These are phyloP conservation scores for Sporothrix dimorphospora DNA, from an alignment of 2,329 filamentous ascomycete species.

Conservation along the genomic window DNA sequence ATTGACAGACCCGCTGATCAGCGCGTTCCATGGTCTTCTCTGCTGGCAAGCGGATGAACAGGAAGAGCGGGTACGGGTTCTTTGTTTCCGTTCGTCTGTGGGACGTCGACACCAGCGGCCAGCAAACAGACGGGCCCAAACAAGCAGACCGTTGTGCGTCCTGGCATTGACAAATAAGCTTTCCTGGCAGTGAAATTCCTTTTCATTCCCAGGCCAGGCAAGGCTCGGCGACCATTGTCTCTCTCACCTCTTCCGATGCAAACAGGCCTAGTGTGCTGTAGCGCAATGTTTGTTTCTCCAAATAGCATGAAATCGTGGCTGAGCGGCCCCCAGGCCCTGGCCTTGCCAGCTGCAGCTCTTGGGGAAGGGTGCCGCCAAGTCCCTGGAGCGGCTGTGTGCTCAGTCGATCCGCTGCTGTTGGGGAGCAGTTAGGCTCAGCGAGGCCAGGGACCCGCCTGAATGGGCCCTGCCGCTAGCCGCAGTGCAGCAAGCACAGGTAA, in stretches of 20 bases:
- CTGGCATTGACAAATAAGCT: not conserved
- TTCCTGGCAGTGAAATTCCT: not conserved
- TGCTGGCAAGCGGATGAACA: not conserved
- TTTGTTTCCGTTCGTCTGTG: not conserved
- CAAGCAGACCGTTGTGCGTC: not conserved
- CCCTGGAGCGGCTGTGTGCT: slow-evolving; percentile 2
- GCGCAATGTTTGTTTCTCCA: slow-evolving; percentile 24
- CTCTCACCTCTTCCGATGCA: not conserved
- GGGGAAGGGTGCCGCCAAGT: not conserved
- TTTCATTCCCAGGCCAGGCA: not conserved
- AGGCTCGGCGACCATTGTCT: not conserved
- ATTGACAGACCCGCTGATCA: not conserved
- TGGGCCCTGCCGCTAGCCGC: slow-evolving; percentile 19
- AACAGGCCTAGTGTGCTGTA: slow-evolving; percentile 10
- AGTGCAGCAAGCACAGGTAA: slow-evolving; percentile 11
- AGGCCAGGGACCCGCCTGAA: not conserved
- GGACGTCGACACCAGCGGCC: not conserved
- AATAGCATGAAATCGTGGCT: slow-evolving; percentile 33
- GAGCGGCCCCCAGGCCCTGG: slow-evolving; percentile 15
- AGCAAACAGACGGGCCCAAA: not conserved
- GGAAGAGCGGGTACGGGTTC: not conserved
- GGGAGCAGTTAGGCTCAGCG: not conserved
- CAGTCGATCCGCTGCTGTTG: not conserved
- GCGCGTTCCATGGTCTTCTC: not conserved
- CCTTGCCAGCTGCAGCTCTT: not conserved